Conservation (phyloP, 768 basidiomycete genomes). For the Chlorophyllum brunneum region DNA sequence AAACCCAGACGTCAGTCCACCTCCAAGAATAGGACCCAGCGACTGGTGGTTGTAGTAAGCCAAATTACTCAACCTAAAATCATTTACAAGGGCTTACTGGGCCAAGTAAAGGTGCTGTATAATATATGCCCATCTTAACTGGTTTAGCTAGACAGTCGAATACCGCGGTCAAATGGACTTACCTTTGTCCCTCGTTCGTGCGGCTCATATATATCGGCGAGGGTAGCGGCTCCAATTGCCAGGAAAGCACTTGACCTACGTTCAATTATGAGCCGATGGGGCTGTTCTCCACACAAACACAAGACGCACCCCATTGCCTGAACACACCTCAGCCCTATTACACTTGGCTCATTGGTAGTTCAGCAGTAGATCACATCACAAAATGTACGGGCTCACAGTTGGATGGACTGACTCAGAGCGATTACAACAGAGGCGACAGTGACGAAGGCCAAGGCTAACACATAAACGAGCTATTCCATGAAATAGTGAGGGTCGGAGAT, state of each 20-base stretch:
- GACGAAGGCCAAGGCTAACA: constrained; percentile 50
- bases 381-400: constrained; percentile 30
- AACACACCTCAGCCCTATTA: constrained; percentile 66
- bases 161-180: neutral
- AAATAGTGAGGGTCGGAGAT: neutral
- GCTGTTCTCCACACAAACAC: neutral
- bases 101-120: constrained; percentile 71
- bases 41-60: constrained; percentile 16
- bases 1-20: constrained; percentile 55
- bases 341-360: constrained; percentile 20
- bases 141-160: neutral
- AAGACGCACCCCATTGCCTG: constrained; percentile 58
- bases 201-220: constrained; percentile 71
- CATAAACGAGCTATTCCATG: constrained; percentile 48
- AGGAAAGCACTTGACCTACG: constrained; percentile 47
- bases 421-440: constrained; percentile 52
- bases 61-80: neutral
- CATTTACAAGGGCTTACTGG: constrained; percentile 22
- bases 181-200: constrained; percentile 59
- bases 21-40: constrained; percentile 68
- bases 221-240: constrained; percentile 66
- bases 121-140: constrained; percentile 65
- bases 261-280: neutral
- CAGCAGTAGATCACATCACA: neutral
- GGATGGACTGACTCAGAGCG: constrained; percentile 51